Conservation (phyloP, 2,329 filamentous ascomycete species). For the Fusarium devonianum region DNA sequence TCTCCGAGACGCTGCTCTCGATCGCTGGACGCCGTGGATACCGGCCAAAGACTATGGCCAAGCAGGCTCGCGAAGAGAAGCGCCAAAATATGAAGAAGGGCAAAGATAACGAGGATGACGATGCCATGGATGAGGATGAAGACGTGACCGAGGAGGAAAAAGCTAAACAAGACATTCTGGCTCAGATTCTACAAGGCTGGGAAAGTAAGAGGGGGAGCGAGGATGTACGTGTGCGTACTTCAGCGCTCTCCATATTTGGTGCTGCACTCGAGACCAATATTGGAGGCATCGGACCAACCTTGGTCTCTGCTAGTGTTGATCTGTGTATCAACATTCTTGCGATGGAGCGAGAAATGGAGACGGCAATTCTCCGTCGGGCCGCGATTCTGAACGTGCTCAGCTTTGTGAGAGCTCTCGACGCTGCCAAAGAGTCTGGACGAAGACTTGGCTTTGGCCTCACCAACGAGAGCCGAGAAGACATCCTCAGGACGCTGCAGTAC, state of each 20-base stretch:
- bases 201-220: conserved; percentile 70
- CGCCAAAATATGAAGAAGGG: conserved; percentile 56
- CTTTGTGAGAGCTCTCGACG: conserved; percentile 67
- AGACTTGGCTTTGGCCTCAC: conserved; percentile 62
- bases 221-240: conserved; percentile 73
- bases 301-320: conserved; percentile 66
- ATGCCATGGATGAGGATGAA: conserved; percentile 56
- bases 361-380: conserved; percentile 70
- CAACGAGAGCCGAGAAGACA: conserved; percentile 64
- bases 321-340: conserved; percentile 68
- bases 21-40: conserved; percentile 69
- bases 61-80: conserved; percentile 60
- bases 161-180: conserved; percentile 58
- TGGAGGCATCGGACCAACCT: conserved; percentile 58
- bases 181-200: conserved; percentile 72
- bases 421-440: conserved; percentile 55
- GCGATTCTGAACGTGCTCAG: conserved; percentile 69
- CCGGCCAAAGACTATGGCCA: conserved; percentile 65
- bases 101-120: conserved; percentile 59
- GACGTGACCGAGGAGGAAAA: conserved; percentile 53
- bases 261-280: conserved; percentile 67
- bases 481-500: conserved; percentile 69
- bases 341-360: conserved; percentile 66
- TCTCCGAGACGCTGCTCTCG: conserved; percentile 66
- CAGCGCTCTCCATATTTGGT: conserved; percentile 71